A percentile compares a stretch with the other conserved stretches of the same genome.
These are phyloP conservation scores for Globisporangium viniferum DNA, from an alignment of 352 stramenopile species.

Conservation along the genomic window DNA sequence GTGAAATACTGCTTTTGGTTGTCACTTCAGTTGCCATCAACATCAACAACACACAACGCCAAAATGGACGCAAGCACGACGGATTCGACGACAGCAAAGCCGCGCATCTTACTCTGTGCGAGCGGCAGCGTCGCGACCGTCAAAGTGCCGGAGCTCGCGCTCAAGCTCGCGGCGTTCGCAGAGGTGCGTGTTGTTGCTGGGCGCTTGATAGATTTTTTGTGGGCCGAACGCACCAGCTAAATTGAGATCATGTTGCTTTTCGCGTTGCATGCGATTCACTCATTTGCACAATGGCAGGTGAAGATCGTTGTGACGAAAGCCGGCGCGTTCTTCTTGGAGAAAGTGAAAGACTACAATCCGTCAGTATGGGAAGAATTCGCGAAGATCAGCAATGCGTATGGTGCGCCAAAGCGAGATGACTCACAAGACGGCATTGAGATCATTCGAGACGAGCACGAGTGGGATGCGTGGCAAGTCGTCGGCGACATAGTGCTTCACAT, in stretches of 20 bases:
- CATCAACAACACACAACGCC: not conserved
- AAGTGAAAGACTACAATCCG: constrained; percentile 72
- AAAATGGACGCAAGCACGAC: constrained; percentile 1
- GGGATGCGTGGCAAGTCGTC: constrained; percentile 70
- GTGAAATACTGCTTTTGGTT: no score
- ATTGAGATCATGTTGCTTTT: not conserved
- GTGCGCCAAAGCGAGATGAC: not conserved
- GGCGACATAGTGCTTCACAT: constrained; percentile 87
- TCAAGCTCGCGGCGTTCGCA: constrained; percentile 44
- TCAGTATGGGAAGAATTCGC: constrained; percentile 42
- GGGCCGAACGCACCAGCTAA: not conserved
- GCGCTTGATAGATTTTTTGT: not conserved
- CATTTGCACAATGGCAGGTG: constrained; percentile 37
- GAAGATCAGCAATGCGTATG: constrained; percentile 17
- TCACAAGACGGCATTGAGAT: constrained; percentile 28
- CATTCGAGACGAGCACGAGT: constrained; percentile 80
- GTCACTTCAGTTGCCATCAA: no score
- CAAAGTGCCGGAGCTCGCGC: constrained; percentile 82
- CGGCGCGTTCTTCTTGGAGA: constrained; percentile 80
- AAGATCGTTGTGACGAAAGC: constrained; percentile 79
- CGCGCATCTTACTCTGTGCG: constrained; percentile 67
- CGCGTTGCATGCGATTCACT: no score
- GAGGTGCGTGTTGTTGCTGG: constrained; percentile 37
- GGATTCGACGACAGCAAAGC: constrained; percentile 13
- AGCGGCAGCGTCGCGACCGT: constrained; percentile 87